phyloP scores from a whole-genome alignment of 75 land plant genomes.

The Cupressus sempervirens region DNA sequence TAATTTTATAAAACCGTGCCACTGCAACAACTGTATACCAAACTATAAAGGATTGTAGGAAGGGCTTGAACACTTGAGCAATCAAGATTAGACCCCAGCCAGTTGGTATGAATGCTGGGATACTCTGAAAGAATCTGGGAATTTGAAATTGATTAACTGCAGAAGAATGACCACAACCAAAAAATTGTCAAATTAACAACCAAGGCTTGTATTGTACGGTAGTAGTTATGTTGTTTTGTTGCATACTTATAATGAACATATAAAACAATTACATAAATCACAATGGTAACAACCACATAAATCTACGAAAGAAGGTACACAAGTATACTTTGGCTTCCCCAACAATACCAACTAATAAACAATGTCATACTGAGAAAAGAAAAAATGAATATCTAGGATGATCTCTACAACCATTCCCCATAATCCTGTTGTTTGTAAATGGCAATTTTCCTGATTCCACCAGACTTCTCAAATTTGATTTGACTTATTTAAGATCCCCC shows the following conservation, averaged over 20 bases:
- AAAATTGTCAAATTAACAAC: slow-evolving; percentile 31
- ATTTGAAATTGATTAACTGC: slow-evolving; percentile 39
- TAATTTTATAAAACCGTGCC: slow-evolving; percentile 76
- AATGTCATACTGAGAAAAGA: slow-evolving; percentile 93
- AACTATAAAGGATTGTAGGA: slow-evolving; percentile 35
- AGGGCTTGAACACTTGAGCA: slow-evolving; percentile 55
- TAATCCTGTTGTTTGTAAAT: slow-evolving; percentile 72
- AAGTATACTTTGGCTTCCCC: slow-evolving; percentile 50
- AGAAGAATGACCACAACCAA: slow-evolving; percentile 51
- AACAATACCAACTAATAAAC: slow-evolving; percentile 60
- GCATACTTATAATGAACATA: slow-evolving; percentile 64
- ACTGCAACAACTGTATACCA: slow-evolving; percentile 69
- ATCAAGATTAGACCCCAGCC: slow-evolving; percentile 87
- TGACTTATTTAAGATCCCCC: slow-evolving; percentile 73
- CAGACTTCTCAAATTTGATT: slow-evolving; percentile 92
- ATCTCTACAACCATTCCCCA: slow-evolving; percentile 84
- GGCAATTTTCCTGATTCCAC: slow-evolving; percentile 95
- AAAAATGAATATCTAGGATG: slow-evolving; percentile 70
- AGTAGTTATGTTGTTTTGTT: slow-evolving; percentile 68
- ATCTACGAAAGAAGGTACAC: slow-evolving; percentile 91
- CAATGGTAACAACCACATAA: slow-evolving; percentile 51
- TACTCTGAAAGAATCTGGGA: slow-evolving; percentile 61
- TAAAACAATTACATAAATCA: slow-evolving; percentile 36
- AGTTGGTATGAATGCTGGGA: slow-evolving; percentile 83
- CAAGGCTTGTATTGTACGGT: no score